phyloP scores from a whole-genome alignment of 371 early-diverging fungal genomes.

The Mortierella sp. region DNA sequence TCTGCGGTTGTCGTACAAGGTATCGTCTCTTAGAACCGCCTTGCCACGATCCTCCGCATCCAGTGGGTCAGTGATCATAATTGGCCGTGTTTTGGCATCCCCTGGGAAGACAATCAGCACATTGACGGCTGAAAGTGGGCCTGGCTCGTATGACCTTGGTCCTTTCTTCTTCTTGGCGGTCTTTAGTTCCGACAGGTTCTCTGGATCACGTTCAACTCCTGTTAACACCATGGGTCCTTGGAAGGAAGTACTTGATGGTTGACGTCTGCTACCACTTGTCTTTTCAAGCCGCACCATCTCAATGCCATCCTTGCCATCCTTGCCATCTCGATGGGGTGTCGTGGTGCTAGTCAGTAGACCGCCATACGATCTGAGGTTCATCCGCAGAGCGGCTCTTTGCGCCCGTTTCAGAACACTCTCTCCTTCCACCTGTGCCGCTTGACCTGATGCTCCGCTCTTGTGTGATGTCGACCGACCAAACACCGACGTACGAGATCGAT shows the following conservation, averaged over 20 bases:
- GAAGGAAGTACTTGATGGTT: no score
- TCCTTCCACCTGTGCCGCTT: not conserved
- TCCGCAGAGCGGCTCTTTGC: conserved; percentile 16
- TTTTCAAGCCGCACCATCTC: conserved; percentile 2
- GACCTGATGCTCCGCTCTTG: not conserved
- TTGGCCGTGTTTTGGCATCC: conserved; percentile 29
- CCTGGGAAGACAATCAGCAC: conserved; percentile 51
- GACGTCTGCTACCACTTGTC: no score
- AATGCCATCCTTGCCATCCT: not conserved
- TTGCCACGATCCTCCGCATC: not conserved
- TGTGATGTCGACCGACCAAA: not conserved
- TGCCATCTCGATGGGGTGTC: not conserved
- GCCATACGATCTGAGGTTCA: conserved; percentile 3
- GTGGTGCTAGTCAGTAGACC: not conserved
- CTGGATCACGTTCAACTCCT: not conserved
- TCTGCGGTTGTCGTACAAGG: no score
- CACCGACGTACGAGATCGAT: conserved; percentile 2
- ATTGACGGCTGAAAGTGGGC: conserved; percentile 41
- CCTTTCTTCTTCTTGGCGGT: conserved; percentile 6
- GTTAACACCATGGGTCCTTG: no score
- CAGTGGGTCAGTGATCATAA: not conserved
- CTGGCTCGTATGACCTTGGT: conserved; percentile 35
- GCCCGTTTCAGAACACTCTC: conserved; percentile 11
- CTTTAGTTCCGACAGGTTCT: not conserved
- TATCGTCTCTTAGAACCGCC: no score